Conservation (phyloP, 257 asterid genomes). For the Catharanthus roseus region DNA sequence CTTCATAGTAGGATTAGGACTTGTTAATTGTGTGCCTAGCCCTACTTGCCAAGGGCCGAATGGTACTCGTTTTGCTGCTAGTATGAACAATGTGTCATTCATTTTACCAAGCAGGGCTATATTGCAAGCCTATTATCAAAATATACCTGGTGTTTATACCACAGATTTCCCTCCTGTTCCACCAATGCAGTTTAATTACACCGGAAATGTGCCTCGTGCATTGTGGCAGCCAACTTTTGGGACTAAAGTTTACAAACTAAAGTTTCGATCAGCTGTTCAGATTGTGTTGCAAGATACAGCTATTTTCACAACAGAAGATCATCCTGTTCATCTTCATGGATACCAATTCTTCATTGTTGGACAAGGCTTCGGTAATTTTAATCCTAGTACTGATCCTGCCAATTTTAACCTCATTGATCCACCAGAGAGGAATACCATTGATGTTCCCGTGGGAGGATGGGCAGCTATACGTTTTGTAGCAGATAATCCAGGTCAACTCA, state of each 20-base stretch:
- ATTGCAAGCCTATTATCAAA: constrained; percentile 49
- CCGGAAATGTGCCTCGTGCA: constrained; percentile 53
- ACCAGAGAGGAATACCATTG: constrained; percentile 56
- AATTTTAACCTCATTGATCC: constrained; percentile 57
- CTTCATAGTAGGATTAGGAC: constrained; percentile 53
- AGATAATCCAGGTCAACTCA: constrained; percentile 55
- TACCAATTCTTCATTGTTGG: constrained; percentile 60
- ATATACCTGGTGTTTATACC: constrained; percentile 40
- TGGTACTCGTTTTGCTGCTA: constrained; percentile 48
- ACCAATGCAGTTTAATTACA: constrained; percentile 46
- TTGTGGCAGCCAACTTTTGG: constrained; percentile 45
- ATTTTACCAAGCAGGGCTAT: constrained; percentile 42
- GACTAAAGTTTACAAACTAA: constrained; percentile 42
- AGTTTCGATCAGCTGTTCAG: constrained; percentile 50
- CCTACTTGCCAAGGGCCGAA: constrained; percentile 70
- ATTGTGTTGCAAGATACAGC: constrained; percentile 62
- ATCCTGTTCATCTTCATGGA: constrained; percentile 66
- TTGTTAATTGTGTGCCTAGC: constrained; percentile 43
- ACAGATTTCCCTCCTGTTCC: constrained; percentile 55
- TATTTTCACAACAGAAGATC: constrained; percentile 54
- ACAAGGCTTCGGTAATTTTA: constrained; percentile 55
- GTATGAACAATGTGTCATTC: constrained; percentile 54
- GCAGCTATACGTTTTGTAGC: constrained; percentile 60
- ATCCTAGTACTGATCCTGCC: constrained; percentile 34
- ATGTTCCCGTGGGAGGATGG: constrained; percentile 72